Evolutionary conservation across 2,329 filamentous ascomycete species (phyloP).

Genomic region (Fusarium liriodendri): DNA sequence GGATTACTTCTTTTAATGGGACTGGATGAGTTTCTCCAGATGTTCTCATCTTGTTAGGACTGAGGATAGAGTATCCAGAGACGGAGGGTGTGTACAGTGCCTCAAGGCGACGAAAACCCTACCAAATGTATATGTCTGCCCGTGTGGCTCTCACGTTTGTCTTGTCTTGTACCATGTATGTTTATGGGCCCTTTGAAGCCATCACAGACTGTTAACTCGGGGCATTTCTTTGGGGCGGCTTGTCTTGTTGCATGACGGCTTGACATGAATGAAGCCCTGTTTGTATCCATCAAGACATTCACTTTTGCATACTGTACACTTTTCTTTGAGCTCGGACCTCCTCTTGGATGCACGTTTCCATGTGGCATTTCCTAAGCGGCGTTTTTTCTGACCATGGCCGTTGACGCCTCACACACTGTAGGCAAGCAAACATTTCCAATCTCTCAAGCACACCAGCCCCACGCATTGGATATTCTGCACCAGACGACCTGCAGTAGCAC

Average conservation of each 20-base stretch:
- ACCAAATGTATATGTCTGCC: slow-evolving; percentile 31
- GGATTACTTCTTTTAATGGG: slow-evolving; percentile 18
- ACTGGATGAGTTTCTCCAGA: slow-evolving; percentile 24
- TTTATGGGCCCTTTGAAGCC: slow-evolving; percentile 16
- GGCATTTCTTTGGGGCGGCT: background rate
- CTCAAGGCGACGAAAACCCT: slow-evolving; percentile 17
- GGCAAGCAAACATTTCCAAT: slow-evolving; percentile 27
- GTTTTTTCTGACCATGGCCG: slow-evolving; percentile 9
- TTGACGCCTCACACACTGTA: slow-evolving; percentile 37
- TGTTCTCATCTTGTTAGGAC: slow-evolving; percentile 25
- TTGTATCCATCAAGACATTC: background rate
- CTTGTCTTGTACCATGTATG: slow-evolving; percentile 27
- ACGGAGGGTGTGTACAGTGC: slow-evolving; percentile 23
- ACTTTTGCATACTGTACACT: background rate
- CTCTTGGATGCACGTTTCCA: slow-evolving; percentile 18
- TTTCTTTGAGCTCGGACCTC: slow-evolving; percentile 26
- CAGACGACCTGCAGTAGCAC: slow-evolving; percentile 14
- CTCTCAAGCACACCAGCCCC: slow-evolving; percentile 11
- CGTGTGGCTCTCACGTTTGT: slow-evolving; percentile 8
- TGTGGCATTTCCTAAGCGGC: slow-evolving; percentile 19
- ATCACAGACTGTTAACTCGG: slow-evolving; percentile 2
- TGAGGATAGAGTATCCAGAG: slow-evolving; percentile 24
- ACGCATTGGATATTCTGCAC: slow-evolving; percentile 24
- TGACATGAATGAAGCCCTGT: background rate
- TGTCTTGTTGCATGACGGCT: background rate